phyloP scores from a whole-genome alignment of 164 flowering plant species.

The Echeveria elegans region DNA sequence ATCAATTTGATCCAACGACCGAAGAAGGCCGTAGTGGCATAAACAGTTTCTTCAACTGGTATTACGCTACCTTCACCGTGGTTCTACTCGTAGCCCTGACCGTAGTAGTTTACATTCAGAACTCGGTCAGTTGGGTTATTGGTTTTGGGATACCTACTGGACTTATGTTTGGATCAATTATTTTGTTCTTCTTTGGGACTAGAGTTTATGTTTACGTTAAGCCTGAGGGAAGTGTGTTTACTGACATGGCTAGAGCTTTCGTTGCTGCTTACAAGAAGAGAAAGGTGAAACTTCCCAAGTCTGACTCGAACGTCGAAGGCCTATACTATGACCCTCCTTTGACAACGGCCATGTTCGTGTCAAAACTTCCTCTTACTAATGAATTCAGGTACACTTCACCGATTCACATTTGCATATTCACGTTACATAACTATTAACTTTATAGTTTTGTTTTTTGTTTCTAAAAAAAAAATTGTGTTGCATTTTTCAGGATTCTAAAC shows the following conservation, averaged over 20 bases:
- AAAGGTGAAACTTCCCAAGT: constrained; percentile 19
- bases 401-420: too few species aligned
- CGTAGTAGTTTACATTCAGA: constrained; percentile 63
- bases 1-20: too few species aligned
- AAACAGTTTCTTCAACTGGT: too few species aligned
- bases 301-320: not conserved
- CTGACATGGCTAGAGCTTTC: constrained; percentile 42
- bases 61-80: constrained; percentile 57
- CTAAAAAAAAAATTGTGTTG: too few species aligned
- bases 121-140: constrained; percentile 65
- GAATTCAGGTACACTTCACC: constrained; percentile 22
- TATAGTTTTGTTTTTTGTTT: too few species aligned
- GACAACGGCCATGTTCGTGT: constrained; percentile 3
- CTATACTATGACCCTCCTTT: constrained; percentile 39
- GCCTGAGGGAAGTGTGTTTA: too few species aligned
- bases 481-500: too few species aligned
- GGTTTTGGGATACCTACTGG: too few species aligned
- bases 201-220: constrained; percentile 42
- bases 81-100: constrained; percentile 54
- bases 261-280: constrained; percentile 61
- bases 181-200: constrained; percentile 53
- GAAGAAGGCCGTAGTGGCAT: too few species aligned
- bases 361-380: constrained; percentile 34
- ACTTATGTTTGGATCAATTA: constrained; percentile 44
- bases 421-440: too few species aligned